Evolutionary conservation across 352 stramenopile genomes (phyloP).

Genomic region (Globisporangium ultimum): DNA sequence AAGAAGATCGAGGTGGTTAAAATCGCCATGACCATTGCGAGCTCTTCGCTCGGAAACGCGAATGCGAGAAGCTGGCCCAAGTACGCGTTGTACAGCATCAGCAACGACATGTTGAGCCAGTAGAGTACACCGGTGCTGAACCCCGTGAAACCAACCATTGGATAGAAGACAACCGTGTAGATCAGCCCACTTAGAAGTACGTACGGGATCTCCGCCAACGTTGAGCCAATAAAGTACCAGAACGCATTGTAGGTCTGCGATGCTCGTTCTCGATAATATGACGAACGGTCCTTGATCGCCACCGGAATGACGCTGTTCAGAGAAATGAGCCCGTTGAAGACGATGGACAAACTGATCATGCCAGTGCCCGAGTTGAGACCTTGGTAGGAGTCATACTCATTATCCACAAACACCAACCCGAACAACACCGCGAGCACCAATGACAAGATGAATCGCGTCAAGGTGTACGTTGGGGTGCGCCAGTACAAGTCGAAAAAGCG

Average conservation of each 20-base stretch:
- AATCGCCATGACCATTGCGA: constrained; percentile 23
- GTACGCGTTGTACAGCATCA: constrained; percentile 45
- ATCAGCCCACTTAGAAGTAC: constrained; percentile 20
- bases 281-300: constrained; percentile 60
- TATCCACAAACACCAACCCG: constrained; percentile 24
- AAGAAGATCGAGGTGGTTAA: constrained; percentile 33
- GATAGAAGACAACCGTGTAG: constrained; percentile 63
- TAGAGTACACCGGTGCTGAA: constrained; percentile 43
- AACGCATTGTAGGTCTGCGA: constrained; percentile 80
- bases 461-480: constrained; percentile 63
- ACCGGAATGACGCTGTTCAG: constrained; percentile 67
- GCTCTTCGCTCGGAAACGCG: constrained; percentile 26
- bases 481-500: constrained; percentile 27
- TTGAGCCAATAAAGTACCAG: constrained; percentile 68
- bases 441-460: constrained; percentile 39
- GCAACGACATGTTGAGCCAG: constrained; percentile 53
- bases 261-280: constrained; percentile 47
- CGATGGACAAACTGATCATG: constrained; percentile 59
- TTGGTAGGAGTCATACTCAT: constrained; percentile 26
- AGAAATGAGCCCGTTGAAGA: constrained; percentile 70
- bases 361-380: constrained; percentile 38
- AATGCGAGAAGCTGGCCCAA: constrained; percentile 66
- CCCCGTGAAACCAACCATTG: constrained; percentile 38
- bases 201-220: constrained; percentile 67
- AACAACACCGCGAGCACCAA: constrained; percentile 11